Evolutionary conservation across 2,329 filamentous ascomycete species (phyloP), one percentile per base, ranked within the genome.

Genomic region (Botrytis porri): DNA sequence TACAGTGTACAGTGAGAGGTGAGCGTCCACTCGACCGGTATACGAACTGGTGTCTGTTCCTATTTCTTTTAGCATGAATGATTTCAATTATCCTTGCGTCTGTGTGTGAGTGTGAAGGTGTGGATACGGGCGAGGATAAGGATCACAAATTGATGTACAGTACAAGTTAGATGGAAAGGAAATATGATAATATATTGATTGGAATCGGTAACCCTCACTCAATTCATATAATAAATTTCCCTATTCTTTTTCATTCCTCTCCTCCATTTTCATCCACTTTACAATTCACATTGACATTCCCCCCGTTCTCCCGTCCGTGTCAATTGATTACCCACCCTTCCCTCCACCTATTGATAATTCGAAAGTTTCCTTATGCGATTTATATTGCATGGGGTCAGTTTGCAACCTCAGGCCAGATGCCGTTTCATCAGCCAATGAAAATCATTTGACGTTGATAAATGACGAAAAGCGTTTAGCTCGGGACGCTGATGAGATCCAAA

Each of bases 321-420:
- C 39, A 20, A 32, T 63, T 39, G 22, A 57, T 57, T 57, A 57
- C 51, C 51, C 51, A 57, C 51, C 51, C n/a, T n/a, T n/a, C n/a
- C n/a, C n/a, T n/a, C n/a, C n/a, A n/a, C n/a, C n/a, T n/a, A n/a
- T n/a, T 29, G 4, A 12, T 32, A 10, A 63, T 43, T 18, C 59
- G 63, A 67, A 54, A 45, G 16, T 59, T 69, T 59, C 66, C 48
- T 43, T 41, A 66, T 59, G 61, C 62, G 61, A 72, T 72, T 72
- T 72, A 72, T 72, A 72, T 72, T 72, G 62, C 70, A 65, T 66
- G 70, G 70, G 70, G 61, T 29, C 39, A 35, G 25, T 4, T 4
- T 20, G 8, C 16, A 66, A 41, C 62, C 48, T 66, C 35, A 67
- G 62, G 61, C 61, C 39, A 1, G 3, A 66, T 0, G 4, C 59